Evolutionary conservation across 1,284 basidiomycete genomes (phyloP), one percentile per base, ranked within the genome.

Genomic region (Leccinum angustisporum): DNA sequence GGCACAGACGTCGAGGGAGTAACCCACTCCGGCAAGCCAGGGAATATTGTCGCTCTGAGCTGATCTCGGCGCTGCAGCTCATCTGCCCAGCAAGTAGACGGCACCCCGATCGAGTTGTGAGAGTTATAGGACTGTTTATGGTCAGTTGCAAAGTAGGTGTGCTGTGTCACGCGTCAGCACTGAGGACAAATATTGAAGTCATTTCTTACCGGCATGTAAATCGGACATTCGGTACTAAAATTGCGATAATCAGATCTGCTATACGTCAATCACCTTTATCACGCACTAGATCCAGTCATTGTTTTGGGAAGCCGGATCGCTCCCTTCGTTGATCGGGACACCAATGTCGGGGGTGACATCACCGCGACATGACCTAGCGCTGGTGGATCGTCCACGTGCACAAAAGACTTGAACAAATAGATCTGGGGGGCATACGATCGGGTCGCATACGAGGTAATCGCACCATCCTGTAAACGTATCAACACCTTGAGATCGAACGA

Each of bases 121-220:
- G 70, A 40, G 54, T 68, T 66, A 60, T 70, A 79, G 10, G 78
- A 75, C 65, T 88, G 86, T 64, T 79, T 82, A 67, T 87, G 86
- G 65, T 87, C 86, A 25, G 84, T 84, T 43, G 81, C 84, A 68
- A 87, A 86, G 70, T 86, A 87, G 14, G 84, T 80, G 68, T 83
- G 81, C 78, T 83, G 48, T 14, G 21, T 18, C 53, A 40, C 13
- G 10, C n/a, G 31, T 62, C 18, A 65, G 59, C 51, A 36, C 38
- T 51, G 34, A 33, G 54, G 53, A 60, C 27, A 43, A 3, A 43
- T 8, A 34, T 34, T 21, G 13, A 36, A 6, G 13, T 48, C 30
- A 25, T 10, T 27, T 62, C 77, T 56, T 67, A 81, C 72, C 3
- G 85, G 84, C 77, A 86, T 82, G 66, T 81, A 83, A 31, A 83